phyloP scores from a whole-genome alignment of 1,284 basidiomycete species.

The Lentinula novae-zelandiae region DNA sequence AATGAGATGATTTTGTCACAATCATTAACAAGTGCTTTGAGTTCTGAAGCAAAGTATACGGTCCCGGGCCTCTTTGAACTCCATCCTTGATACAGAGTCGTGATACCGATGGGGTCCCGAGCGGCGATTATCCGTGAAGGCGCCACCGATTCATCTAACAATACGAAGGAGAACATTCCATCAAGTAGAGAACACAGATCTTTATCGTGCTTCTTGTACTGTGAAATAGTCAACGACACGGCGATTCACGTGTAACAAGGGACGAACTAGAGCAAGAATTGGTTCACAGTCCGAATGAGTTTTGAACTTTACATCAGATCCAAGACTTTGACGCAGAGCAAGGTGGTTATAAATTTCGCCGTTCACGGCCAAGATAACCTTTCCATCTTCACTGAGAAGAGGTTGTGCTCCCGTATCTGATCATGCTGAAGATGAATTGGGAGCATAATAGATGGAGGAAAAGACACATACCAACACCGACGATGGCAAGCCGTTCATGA shows the following conservation, averaged over 20 bases:
- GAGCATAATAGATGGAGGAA: not conserved
- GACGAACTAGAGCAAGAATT: conserved; percentile 84
- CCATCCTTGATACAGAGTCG: conserved; percentile 97
- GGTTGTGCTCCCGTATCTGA: conserved; percentile 97
- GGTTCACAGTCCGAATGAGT: conserved; percentile 99
- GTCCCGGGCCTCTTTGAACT: conserved; percentile 81
- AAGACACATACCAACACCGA: conserved; percentile 84
- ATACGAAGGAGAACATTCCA: conserved; percentile 98
- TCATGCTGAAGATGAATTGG: conserved; percentile 6
- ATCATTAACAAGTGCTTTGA: conserved; percentile 90
- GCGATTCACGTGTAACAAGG: not conserved
- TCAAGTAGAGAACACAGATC: conserved; percentile 82
- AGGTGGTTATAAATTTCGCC: conserved; percentile 99
- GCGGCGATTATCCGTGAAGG: conserved; percentile 93
- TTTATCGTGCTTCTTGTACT: conserved; percentile 86
- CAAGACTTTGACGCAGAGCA: conserved; percentile 71
- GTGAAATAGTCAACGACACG: conserved; percentile 12
- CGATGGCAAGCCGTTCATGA: conserved; percentile 93
- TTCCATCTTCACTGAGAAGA: conserved; percentile 84
- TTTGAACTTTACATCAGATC: conserved; percentile 78
- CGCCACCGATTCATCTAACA: conserved; percentile 88
- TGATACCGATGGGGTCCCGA: conserved; percentile 97
- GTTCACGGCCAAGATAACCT: conserved; percentile 89
- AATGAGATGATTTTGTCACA: conserved; percentile 96
- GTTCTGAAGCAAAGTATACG: conserved; percentile 93